Evolutionary conservation across 176 grass and related monocot genomes (phyloP), one percentile per base, ranked within the genome.

Genomic region (Tuctoria greenei): DNA sequence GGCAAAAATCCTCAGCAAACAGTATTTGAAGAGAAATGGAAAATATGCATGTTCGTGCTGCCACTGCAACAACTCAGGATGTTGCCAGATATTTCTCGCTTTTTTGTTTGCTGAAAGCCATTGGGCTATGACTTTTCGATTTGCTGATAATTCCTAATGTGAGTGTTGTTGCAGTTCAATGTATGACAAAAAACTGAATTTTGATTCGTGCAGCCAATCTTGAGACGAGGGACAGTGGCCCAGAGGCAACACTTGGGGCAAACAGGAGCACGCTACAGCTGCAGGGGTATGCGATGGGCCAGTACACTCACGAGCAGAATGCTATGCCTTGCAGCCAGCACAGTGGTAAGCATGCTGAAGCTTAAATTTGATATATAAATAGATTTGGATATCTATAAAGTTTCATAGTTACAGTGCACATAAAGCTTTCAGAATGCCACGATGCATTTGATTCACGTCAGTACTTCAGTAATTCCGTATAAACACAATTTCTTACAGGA

Each of bases 171-270:
- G 58, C 10, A 36, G 60, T 65, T 38, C 44, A 77, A 47, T 38
- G 31, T 31, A 67, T 72, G 60, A 64, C 47, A 73, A 26, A 14
- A 72, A 78, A 6, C 10, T 59, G 61, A 12, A 67, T 45, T n/a
- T 16, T 81, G 12, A 46, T 70, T 25, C 13, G 18, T 81, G 44
- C 85, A 93, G 88, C 91, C 65, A 90, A 88, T 78, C 51, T 94
- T 73, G 85, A 84, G 79, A 94, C 78, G 85, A 85, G 84, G 76
- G 51, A 85, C 73, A 93, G 45, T 64, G 83, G 85, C 43, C 84
- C 83, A 4, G 60, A 50, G 26, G 81, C 82, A 17, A 83, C 75
- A 45, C 69, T 86, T 34, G 79, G 88, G 52, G 73, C 60, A 7
- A 85, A 90, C 69, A 27, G 25, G 66, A 89, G 72, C 12, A 18